Percentiles rank a stretch among this genome's conserved stretches.
These are phyloP conservation scores for Seminavis robusta DNA, from an alignment of 108 stramenopile species.

Conservation along the genomic window DNA sequence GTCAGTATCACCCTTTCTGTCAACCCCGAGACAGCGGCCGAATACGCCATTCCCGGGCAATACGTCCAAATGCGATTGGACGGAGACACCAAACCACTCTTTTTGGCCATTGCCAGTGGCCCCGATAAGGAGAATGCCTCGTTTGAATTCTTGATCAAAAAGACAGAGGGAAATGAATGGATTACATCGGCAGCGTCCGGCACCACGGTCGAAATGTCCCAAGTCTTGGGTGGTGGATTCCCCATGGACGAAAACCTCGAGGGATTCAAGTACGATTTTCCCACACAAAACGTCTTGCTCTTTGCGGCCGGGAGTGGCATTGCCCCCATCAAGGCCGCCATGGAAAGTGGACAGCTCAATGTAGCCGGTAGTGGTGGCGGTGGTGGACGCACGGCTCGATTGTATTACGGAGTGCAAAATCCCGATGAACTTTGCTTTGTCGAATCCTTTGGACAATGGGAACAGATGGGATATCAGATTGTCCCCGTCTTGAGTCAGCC, in stretches of 20 bases:
- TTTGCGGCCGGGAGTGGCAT: slow-evolving; percentile 87
- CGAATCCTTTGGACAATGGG: slow-evolving; percentile 80
- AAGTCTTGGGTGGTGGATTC: slow-evolving; percentile 88
- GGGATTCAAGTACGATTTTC: slow-evolving; percentile 90
- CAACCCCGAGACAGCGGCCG: slow-evolving; percentile 43
- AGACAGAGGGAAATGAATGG: slow-evolving; percentile 80
- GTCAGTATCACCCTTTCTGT: slow-evolving; percentile 53
- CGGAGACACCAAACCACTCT: slow-evolving; percentile 66
- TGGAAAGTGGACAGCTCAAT: slow-evolving; percentile 74
- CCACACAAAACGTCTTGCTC: slow-evolving; percentile 81
- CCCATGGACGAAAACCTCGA: slow-evolving; percentile 80
- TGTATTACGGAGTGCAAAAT: slow-evolving; percentile 84
- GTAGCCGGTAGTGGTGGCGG: slow-evolving; percentile 49
- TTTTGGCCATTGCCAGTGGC: slow-evolving; percentile 79
- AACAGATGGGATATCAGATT: slow-evolving; percentile 70
- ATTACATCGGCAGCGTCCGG: slow-evolving; percentile 40
- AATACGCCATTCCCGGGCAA: slow-evolving; percentile 72
- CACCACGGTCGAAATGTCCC: slow-evolving; percentile 58
- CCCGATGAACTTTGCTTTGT: slow-evolving; percentile 79
- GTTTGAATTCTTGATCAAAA: slow-evolving; percentile 90
- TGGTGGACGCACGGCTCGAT: slow-evolving; percentile 63
- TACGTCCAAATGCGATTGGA: slow-evolving; percentile 71
- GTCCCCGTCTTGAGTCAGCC: slow-evolving; percentile 81
- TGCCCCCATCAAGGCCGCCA: slow-evolving; percentile 90
- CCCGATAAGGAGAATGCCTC: slow-evolving; percentile 45